Evolutionary conservation across 257 asterid species (phyloP).

Genomic region (Schizonepeta tenuifolia): DNA sequence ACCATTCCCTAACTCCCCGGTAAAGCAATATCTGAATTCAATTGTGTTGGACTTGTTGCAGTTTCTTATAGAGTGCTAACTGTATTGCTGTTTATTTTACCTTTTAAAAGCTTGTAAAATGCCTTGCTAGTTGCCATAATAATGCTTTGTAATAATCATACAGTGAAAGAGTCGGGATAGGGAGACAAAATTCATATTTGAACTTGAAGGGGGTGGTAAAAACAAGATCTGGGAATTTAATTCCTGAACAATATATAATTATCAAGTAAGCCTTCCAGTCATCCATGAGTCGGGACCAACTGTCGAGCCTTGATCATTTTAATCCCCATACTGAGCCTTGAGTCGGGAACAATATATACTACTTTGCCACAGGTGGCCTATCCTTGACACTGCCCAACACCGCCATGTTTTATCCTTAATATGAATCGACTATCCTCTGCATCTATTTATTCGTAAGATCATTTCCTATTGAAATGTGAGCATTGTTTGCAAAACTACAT

Average conservation of each 20-base stretch:
- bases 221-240: not conserved
- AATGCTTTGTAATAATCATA: not conserved
- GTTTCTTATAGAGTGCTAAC: slow-evolving; percentile 28
- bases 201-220: not conserved
- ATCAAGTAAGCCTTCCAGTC: not conserved
- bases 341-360: too few species aligned
- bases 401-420: too few species aligned
- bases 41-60: slow-evolving; percentile 23
- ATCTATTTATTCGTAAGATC: too few species aligned
- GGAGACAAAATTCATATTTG: not conserved
- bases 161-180: not conserved
- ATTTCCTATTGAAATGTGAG: too few species aligned
- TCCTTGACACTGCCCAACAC: too few species aligned
- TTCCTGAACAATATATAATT: not conserved
- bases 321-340: too few species aligned
- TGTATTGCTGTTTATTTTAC: slow-evolving; percentile 17
- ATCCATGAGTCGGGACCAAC: too few species aligned
- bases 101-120: slow-evolving; percentile 11
- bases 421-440: too few species aligned
- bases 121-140: slow-evolving; percentile 15
- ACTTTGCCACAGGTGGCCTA: too few species aligned
- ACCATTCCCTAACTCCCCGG: slow-evolving; percentile 26
- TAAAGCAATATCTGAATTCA: slow-evolving; percentile 17
- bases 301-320: too few species aligned
- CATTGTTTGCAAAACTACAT: too few species aligned